A percentile compares a stretch with the other conserved stretches of the same genome.
Evolutionary conservation across 768 basidiomycete species (phyloP).

Genomic region (Leccinum barrowsii): DNA sequence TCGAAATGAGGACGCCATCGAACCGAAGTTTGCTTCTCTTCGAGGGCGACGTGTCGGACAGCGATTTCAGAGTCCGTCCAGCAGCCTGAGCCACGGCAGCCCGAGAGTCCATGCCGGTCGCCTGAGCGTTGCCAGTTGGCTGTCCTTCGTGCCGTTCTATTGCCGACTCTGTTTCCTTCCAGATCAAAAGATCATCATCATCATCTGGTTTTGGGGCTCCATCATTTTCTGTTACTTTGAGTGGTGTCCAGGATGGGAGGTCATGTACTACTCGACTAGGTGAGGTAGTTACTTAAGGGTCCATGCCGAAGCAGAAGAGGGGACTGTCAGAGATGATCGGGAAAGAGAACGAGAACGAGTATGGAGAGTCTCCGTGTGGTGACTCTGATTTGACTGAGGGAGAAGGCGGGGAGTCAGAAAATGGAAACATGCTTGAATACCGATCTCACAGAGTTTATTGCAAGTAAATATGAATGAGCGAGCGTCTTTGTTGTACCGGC

Average conservation of each 20-base stretch:
- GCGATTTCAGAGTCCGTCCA: background rate
- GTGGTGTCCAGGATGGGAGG: conserved; percentile 15
- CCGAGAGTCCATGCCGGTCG: background rate
- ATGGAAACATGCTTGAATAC: background rate
- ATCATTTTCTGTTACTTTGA: background rate
- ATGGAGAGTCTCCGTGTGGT: conserved; percentile 13
- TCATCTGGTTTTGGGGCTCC: conserved; percentile 5
- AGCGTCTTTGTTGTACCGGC: conserved; percentile 21
- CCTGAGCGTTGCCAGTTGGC: background rate
- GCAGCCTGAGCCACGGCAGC: background rate
- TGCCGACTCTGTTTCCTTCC: background rate
- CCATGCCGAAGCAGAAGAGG: conserved; percentile 30
- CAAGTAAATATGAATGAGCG: background rate
- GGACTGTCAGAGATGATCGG: conserved; percentile 3
- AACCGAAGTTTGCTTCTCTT: conserved; percentile 20
- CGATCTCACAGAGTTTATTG: no score
- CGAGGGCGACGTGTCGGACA: background rate
- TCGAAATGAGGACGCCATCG: conserved; percentile 22
- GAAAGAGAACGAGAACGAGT: conserved; percentile 24
- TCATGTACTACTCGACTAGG: conserved; percentile 8
- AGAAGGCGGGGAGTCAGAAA: conserved; percentile 1
- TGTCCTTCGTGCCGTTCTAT: background rate
- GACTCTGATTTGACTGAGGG: conserved; percentile 31
- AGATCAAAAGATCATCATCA: conserved; percentile 5
- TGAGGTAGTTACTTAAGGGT: background rate